Conservation (phyloP, 257 asterid genomes). For the Ligustrum vulgare region DNA sequence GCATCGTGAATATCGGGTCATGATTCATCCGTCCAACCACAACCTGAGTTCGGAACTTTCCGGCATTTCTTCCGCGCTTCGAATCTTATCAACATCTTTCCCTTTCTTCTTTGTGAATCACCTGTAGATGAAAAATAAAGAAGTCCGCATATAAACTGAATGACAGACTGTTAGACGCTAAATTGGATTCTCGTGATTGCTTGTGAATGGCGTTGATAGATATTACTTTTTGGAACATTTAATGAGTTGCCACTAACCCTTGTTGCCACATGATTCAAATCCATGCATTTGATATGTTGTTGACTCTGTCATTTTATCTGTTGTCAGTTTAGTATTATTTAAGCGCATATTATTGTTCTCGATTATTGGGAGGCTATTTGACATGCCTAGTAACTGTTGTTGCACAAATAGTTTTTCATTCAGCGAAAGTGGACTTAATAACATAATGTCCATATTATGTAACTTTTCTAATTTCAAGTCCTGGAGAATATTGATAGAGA, state of each 20-base stretch:
- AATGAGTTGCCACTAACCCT: background rate
- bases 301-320: background rate
- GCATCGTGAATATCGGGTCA: too few species aligned
- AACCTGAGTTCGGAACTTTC: too few species aligned
- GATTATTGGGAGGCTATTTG: background rate
- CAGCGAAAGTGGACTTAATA: background rate
- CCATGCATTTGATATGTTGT: background rate
- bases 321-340: background rate
- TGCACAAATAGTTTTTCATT: background rate
- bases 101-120: background rate
- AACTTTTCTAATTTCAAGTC: background rate
- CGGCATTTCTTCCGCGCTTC: too few species aligned
- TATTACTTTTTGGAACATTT: background rate
- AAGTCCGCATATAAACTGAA: background rate
- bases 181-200: background rate
- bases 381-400: background rate
- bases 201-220: background rate
- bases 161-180: background rate
- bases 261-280: background rate
- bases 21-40: too few species aligned
- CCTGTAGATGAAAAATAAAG: background rate
- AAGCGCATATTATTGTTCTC: background rate
- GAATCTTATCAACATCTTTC: too few species aligned
- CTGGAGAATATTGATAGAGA: background rate
- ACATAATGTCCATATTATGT: background rate